Conservation (phyloP, 495 filamentous ascomycete species). For the Elaphomyces granulatus region DNA sequence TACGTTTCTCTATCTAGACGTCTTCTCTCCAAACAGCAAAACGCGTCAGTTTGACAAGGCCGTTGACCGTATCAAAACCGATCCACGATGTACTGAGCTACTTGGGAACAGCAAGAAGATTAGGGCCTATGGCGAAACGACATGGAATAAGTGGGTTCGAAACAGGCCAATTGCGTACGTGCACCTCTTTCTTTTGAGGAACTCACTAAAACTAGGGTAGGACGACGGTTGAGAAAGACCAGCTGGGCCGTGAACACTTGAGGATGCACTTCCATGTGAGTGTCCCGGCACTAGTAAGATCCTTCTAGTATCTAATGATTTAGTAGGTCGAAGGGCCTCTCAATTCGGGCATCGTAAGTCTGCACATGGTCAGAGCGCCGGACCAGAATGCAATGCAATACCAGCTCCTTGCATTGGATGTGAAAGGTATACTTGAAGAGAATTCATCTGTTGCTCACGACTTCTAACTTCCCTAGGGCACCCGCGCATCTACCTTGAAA, state of each 20-base stretch:
- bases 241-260: conserved; percentile 64
- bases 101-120: conserved; percentile 67
- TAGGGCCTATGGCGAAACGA: conserved; percentile 71
- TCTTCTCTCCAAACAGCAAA: conserved; percentile 74
- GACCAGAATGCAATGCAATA: conserved; percentile 61
- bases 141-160: conserved; percentile 65
- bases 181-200: background rate
- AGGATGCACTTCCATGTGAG: conserved; percentile 76
- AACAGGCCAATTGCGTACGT: conserved; percentile 72
- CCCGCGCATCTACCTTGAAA: conserved; percentile 35
- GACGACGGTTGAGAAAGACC: conserved; percentile 52
- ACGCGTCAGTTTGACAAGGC: conserved; percentile 81
- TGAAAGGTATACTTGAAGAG: conserved; percentile 41
- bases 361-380: conserved; percentile 60
- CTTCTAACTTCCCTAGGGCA: conserved; percentile 18
- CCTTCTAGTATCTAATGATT: conserved; percentile 10
- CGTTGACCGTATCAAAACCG: conserved; percentile 60
- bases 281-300: background rate
- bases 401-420: conserved; percentile 65
- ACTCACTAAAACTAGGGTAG: conserved; percentile 19
- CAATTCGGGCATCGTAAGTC: conserved; percentile 54
- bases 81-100: conserved; percentile 53
- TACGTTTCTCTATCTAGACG: conserved; percentile 70
- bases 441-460: background rate
- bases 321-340: conserved; percentile 66